These are phyloP conservation scores for Salvia miltiorrhiza DNA, from an alignment of 257 asterid species.

Conservation along the genomic window DNA sequence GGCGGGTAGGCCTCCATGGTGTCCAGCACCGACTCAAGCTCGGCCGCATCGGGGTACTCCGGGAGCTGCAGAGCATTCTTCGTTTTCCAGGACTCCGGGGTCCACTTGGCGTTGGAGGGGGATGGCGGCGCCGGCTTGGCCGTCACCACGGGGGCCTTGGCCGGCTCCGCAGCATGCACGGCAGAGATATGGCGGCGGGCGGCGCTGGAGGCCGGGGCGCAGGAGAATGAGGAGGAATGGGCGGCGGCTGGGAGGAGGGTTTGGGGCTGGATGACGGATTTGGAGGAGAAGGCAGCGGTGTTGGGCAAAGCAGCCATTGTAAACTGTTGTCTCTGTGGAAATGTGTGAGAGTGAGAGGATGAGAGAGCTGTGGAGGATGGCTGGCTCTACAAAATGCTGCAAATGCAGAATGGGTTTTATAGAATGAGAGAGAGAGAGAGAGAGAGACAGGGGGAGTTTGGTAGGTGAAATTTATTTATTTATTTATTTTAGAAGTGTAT, in stretches of 20 bases:
- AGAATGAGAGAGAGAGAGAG: background rate
- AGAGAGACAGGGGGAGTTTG: background rate
- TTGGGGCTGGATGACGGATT: conserved; percentile 40
- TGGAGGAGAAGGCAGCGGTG: conserved; percentile 49
- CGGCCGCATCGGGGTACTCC: conserved; percentile 63
- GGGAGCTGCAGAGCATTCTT: conserved; percentile 80
- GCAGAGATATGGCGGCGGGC: conserved; percentile 53
- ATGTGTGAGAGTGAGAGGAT: conserved; percentile 15
- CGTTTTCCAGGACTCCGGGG: conserved; percentile 56
- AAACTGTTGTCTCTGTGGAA: background rate
- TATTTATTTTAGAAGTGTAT: background rate
- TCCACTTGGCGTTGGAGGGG: conserved; percentile 38
- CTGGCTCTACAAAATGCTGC: background rate
- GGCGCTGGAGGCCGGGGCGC: conserved; percentile 31
- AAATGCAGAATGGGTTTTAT: conserved; percentile 23
- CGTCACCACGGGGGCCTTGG: conserved; percentile 40
- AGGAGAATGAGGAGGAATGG: conserved; percentile 23
- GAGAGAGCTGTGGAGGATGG: background rate
- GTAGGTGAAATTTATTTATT: background rate
- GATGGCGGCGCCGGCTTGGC: conserved; percentile 23
- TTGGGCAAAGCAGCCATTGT: conserved; percentile 58
- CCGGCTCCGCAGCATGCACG: conserved; percentile 70
- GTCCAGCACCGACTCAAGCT: conserved; percentile 51
- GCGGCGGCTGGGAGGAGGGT: conserved; percentile 25
- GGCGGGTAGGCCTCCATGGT: conserved; percentile 70